These are phyloP conservation scores for Penicillium italicum DNA, from an alignment of 2,329 filamentous ascomycete genomes.

Conservation along the genomic window DNA sequence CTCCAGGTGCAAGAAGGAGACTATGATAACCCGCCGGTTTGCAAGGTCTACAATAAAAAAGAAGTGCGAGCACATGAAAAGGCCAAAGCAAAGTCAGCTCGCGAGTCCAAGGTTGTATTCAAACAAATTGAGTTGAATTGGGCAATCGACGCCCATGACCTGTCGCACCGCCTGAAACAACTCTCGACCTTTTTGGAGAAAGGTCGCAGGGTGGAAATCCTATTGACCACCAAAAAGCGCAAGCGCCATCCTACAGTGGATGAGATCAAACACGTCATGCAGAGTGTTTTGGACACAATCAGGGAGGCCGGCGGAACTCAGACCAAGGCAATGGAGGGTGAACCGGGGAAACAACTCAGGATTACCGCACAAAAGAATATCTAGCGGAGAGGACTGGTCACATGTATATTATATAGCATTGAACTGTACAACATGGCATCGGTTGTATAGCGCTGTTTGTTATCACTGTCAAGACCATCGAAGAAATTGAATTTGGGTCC, in stretches of 20 bases:
- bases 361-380: slow-evolving; percentile 37
- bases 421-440: background rate
- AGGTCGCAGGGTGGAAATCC: slow-evolving; percentile 70
- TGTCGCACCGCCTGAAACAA: slow-evolving; percentile 66
- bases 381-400: background rate
- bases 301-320: slow-evolving; percentile 43
- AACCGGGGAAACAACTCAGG: slow-evolving; percentile 37
- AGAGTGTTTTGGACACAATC: slow-evolving; percentile 47
- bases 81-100: slow-evolving; percentile 35
- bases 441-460: background rate
- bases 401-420: background rate
- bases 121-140: slow-evolving; percentile 91
- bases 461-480: background rate
- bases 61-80: slow-evolving; percentile 23
- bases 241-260: slow-evolving; percentile 58
- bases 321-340: slow-evolving; percentile 42
- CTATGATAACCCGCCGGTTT: slow-evolving; percentile 54
- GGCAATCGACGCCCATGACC: slow-evolving; percentile 73
- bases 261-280: slow-evolving; percentile 60
- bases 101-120: slow-evolving; percentile 39
- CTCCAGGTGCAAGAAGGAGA: slow-evolving; percentile 45
- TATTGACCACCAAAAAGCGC: slow-evolving; percentile 64
- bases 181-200: slow-evolving; percentile 67
- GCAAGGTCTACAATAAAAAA: slow-evolving; percentile 60
- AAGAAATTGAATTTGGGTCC: background rate